Percentiles rank a stretch among this genome's conserved stretches.
Conservation (phyloP, 1,284 basidiomycete species). For the Ustilago lituana region DNA sequence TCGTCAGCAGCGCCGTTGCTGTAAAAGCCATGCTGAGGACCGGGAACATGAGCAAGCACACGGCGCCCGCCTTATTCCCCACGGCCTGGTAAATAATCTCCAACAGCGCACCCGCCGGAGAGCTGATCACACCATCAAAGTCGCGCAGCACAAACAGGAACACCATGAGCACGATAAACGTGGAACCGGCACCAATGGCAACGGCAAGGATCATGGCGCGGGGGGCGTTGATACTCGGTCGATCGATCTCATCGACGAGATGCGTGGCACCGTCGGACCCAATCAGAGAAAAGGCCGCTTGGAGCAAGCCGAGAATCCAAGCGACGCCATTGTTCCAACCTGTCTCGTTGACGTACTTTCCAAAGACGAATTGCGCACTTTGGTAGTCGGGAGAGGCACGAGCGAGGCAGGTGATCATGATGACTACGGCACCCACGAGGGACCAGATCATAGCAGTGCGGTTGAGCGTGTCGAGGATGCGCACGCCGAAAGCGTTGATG, state of each 20-base stretch:
- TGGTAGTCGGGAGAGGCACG: slow-evolving; percentile 67
- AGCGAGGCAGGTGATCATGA: slow-evolving; percentile 68
- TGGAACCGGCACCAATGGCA: slow-evolving; percentile 73
- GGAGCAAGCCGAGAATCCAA: slow-evolving; percentile 69
- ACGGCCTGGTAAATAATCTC: slow-evolving; percentile 76
- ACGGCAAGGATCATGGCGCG: slow-evolving; percentile 74
- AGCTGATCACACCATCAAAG: slow-evolving; percentile 71
- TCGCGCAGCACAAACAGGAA: slow-evolving; percentile 77
- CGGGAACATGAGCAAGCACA: slow-evolving; percentile 71
- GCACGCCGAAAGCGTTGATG: slow-evolving; percentile 57
- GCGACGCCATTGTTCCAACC: slow-evolving; percentile 70
- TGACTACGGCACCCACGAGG: slow-evolving; percentile 66
- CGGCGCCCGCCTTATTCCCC: slow-evolving; percentile 74
- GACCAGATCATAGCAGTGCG: slow-evolving; percentile 62
- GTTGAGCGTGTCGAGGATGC: slow-evolving; percentile 46
- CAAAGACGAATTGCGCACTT: slow-evolving; percentile 68
- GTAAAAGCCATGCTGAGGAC: slow-evolving; percentile 68
- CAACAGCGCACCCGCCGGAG: slow-evolving; percentile 75
- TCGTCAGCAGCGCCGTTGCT: slow-evolving; percentile 66
- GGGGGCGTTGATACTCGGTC: slow-evolving; percentile 73
- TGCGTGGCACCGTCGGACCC: slow-evolving; percentile 62
- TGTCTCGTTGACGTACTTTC: slow-evolving; percentile 68
- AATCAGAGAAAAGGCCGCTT: slow-evolving; percentile 68
- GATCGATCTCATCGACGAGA: slow-evolving; percentile 75
- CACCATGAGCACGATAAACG: slow-evolving; percentile 75